phyloP scores from a whole-genome alignment of 306 rosid genomes.

The Citrullus mucosospermus region DNA sequence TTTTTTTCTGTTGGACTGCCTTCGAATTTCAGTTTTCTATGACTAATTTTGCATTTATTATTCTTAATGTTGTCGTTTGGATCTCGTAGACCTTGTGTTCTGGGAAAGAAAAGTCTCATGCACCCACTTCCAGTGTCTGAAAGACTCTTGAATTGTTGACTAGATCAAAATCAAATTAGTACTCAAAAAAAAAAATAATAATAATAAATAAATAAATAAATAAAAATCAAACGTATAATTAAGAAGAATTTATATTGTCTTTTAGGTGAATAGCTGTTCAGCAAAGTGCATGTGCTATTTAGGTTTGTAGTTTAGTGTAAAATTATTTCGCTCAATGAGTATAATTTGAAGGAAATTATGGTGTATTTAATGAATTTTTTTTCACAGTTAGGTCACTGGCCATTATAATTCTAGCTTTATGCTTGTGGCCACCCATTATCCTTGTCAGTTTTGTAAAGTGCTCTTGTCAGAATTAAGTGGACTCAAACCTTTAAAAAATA shows the following conservation, averaged over 20 bases:
- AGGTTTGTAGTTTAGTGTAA: background rate
- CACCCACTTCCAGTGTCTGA: background rate
- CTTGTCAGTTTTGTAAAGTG: background rate
- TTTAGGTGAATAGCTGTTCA: background rate
- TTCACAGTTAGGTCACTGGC: background rate
- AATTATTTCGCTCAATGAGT: background rate
- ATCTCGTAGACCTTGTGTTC: background rate
- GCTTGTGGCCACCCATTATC: background rate
- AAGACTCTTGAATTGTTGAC: background rate
- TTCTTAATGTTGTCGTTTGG: background rate
- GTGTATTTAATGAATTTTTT: background rate
- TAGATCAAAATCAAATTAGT: background rate
- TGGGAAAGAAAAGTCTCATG: background rate
- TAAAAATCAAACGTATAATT: background rate
- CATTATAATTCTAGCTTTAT: background rate
- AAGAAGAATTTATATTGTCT: background rate
- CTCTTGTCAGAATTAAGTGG: background rate
- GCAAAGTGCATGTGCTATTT: background rate
- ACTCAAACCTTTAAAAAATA: background rate
- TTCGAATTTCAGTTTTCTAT: background rate
- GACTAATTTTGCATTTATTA: background rate
- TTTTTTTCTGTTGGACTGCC: background rate
- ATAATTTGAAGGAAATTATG: background rate
- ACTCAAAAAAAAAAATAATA: no score
- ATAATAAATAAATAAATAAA: no score